Evolutionary conservation across 2,329 filamentous ascomycete genomes (phyloP).

Genomic region (Sporothrix pseudoabietina): DNA sequence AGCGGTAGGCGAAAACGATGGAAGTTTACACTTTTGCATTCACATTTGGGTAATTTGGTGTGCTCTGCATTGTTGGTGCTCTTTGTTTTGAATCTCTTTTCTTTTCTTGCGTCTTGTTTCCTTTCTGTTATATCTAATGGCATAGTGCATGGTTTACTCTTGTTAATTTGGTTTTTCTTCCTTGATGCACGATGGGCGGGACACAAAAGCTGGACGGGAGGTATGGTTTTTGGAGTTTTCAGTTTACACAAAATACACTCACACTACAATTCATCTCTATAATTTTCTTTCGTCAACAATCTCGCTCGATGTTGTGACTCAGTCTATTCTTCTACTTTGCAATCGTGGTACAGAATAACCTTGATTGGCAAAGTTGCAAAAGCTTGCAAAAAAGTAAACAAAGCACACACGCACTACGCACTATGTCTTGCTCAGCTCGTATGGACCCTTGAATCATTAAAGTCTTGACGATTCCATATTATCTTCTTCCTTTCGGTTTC

Average conservation of each 20-base stretch:
- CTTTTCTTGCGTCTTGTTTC: neutral
- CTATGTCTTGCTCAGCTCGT: no score
- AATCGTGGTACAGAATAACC: neutral
- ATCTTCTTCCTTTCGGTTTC: neutral
- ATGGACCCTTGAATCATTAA: no score
- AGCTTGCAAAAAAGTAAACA: neutral
- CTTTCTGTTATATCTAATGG: neutral
- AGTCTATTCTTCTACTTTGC: neutral
- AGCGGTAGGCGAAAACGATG: conserved; percentile 42
- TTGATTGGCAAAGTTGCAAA: neutral
- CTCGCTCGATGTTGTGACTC: neutral
- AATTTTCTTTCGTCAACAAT: neutral
- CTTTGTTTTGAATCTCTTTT: conserved; percentile 2
- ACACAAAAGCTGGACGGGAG: neutral
- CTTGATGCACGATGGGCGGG: neutral
- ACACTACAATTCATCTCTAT: conserved; percentile 7
- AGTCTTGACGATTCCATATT: no score
- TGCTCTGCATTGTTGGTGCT: neutral
- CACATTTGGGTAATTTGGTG: neutral
- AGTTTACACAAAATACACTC: conserved; percentile 9
- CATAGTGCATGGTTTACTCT: neutral
- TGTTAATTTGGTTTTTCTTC: neutral
- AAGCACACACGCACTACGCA: neutral
- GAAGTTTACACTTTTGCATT: neutral
- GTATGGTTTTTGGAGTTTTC: neutral